Conservation (phyloP, 73 alveolate genomes). For the Paramecium bursaria region DNA sequence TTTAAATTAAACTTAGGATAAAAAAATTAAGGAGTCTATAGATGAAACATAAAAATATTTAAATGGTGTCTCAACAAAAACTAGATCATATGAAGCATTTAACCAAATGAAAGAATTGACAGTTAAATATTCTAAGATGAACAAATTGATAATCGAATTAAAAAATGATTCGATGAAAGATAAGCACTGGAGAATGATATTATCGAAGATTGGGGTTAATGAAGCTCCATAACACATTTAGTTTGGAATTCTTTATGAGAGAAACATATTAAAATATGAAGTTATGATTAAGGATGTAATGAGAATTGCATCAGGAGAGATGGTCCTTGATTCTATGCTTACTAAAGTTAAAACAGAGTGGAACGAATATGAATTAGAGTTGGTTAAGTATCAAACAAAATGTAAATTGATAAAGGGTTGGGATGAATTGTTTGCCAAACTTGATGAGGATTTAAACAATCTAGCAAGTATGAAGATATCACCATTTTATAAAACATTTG, state of each 20-base stretch:
- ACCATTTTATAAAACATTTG: slow-evolving; percentile 96
- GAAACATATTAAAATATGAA: slow-evolving; percentile 41
- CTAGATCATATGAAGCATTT: slow-evolving; percentile 92
- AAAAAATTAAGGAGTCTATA: slow-evolving; percentile 71
- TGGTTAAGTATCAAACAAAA: slow-evolving; percentile 96
- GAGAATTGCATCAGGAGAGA: slow-evolving; percentile 91
- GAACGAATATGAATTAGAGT: slow-evolving; percentile 95
- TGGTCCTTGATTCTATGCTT: slow-evolving; percentile 87
- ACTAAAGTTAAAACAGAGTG: slow-evolving; percentile 89
- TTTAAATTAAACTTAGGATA: slow-evolving; percentile 50
- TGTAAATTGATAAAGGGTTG: slow-evolving; percentile 99
- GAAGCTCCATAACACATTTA: slow-evolving; percentile 51
- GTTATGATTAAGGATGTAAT: slow-evolving; percentile 52
- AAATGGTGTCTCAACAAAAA: slow-evolving; percentile 79
- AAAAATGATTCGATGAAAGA: slow-evolving; percentile 99
- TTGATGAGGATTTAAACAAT: slow-evolving; percentile 98
- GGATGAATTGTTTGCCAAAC: slow-evolving; percentile 98
- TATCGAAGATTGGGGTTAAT: slow-evolving; percentile 82
- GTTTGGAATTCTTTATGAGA: slow-evolving; percentile 75
- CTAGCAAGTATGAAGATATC: slow-evolving; percentile 98
- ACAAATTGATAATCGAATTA: slow-evolving; percentile 86
- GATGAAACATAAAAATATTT: slow-evolving; percentile 65
- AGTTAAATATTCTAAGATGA: slow-evolving; percentile 86
- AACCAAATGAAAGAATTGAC: slow-evolving; percentile 94
- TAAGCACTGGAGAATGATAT: slow-evolving; percentile 93